Evolutionary conservation across 495 filamentous ascomycete species (phyloP).

Genomic region (Penicillium dipodomyicola): DNA sequence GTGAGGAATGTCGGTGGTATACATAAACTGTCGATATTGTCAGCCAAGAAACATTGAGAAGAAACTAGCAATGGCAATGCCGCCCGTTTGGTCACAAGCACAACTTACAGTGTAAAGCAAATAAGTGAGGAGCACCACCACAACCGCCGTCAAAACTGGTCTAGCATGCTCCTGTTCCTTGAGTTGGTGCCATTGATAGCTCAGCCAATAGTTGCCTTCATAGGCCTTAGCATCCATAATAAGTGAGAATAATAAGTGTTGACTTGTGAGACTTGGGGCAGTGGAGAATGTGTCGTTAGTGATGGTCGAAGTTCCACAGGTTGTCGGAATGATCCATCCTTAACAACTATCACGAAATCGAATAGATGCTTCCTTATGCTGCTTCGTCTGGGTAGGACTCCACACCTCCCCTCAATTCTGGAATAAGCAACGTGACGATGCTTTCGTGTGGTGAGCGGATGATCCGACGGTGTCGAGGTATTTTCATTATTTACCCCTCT

Average conservation of each 20-base stretch:
- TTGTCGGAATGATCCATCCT: neutral
- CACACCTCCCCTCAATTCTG: too few relatives aligned
- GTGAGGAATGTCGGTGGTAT: constrained; percentile 44
- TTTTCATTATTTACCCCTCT: too few relatives aligned
- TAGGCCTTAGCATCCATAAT: neutral
- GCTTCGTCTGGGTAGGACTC: too few relatives aligned
- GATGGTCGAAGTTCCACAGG: neutral
- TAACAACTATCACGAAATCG: too few relatives aligned
- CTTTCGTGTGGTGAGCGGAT: too few relatives aligned
- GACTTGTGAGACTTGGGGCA: neutral
- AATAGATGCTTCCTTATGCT: too few relatives aligned
- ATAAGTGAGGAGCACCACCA: neutral
- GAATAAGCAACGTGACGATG: too few relatives aligned
- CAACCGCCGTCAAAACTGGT: neutral
- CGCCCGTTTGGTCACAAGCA: neutral
- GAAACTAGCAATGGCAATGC: neutral
- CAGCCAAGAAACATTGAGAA: neutral
- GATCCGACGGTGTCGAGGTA: too few relatives aligned
- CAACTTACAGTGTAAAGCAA: neutral
- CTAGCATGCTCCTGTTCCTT: neutral
- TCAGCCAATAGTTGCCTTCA: neutral
- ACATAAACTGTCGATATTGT: neutral
- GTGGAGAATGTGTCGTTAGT: neutral
- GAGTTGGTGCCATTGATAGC: neutral
- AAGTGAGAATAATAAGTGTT: neutral